Percentiles rank a stretch among this genome's conserved stretches.
Conservation (phyloP, 495 filamentous ascomycete species). For the Xylaria palmicola region DNA sequence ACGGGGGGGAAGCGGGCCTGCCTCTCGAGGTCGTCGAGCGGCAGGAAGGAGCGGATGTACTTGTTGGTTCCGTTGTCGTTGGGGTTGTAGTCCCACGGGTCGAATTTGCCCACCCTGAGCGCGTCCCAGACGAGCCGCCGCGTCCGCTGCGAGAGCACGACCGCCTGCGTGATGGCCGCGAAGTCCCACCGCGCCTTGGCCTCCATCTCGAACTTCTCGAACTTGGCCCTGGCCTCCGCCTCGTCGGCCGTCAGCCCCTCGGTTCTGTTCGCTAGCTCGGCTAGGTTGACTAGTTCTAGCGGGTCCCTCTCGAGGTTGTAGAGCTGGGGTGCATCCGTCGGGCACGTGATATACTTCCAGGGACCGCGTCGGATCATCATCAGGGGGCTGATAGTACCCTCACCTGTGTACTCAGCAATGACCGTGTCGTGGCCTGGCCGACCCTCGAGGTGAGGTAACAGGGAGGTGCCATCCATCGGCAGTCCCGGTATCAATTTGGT, state of each 20-base stretch:
- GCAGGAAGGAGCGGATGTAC: slow-evolving; percentile 69
- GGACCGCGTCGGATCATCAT: slow-evolving; percentile 84
- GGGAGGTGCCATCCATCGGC: slow-evolving; percentile 74
- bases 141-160: slow-evolving; percentile 68
- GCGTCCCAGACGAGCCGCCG: slow-evolving; percentile 72
- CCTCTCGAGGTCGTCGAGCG: slow-evolving; percentile 67
- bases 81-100: slow-evolving; percentile 78
- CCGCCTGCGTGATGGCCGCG: slow-evolving; percentile 63
- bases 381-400: slow-evolving; percentile 81
- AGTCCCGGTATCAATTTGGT: slow-evolving; percentile 59
- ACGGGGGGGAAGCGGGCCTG: slow-evolving; percentile 64
- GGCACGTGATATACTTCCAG: slow-evolving; percentile 83
- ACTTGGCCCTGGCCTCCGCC: slow-evolving; percentile 45
- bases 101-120: slow-evolving; percentile 65
- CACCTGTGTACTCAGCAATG: slow-evolving; percentile 85
- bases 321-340: slow-evolving; percentile 75
- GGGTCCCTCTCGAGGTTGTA: slow-evolving; percentile 74
- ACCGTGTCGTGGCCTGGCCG: slow-evolving; percentile 67
- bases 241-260: slow-evolving; percentile 33
- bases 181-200: slow-evolving; percentile 71
- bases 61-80: slow-evolving; percentile 68
- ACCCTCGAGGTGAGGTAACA: slow-evolving; percentile 69
- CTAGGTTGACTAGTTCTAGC: slow-evolving; percentile 70
- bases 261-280: slow-evolving; percentile 38
- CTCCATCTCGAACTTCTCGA: slow-evolving; percentile 64